Evolutionary conservation across 495 filamentous ascomycete species (phyloP).

Genomic region (Penicillium waksmanii): DNA sequence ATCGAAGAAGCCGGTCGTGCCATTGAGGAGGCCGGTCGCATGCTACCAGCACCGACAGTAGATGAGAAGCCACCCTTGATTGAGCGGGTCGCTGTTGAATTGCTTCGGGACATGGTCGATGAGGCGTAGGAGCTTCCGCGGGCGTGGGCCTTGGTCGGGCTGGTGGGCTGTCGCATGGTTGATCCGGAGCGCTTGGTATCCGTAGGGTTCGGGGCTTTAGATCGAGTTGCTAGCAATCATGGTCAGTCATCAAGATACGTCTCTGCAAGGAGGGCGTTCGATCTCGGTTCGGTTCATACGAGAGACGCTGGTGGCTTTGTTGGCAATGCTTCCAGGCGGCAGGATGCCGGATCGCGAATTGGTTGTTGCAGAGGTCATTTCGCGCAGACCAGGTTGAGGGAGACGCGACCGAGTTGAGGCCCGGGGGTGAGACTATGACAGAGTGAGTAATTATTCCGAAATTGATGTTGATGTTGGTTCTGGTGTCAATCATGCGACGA

Average conservation of each 20-base stretch:
- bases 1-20: slow-evolving; percentile 54
- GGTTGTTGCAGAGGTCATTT: slow-evolving; percentile 66
- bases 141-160: slow-evolving; percentile 42
- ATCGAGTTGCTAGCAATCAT: slow-evolving; percentile 49
- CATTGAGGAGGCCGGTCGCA: slow-evolving; percentile 51
- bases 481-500: slow-evolving; percentile 7
- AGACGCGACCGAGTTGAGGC: slow-evolving; percentile 39
- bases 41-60: slow-evolving; percentile 55
- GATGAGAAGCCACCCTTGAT: slow-evolving; percentile 55
- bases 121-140: slow-evolving; percentile 50
- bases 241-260: background rate
- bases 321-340: slow-evolving; percentile 52
- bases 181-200: slow-evolving; percentile 42
- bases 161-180: slow-evolving; percentile 33
- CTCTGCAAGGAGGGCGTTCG: background rate
- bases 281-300: slow-evolving; percentile 31
- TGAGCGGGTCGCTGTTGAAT: slow-evolving; percentile 54
- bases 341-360: slow-evolving; percentile 65
- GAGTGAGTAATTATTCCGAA: background rate
- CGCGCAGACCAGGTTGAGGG: slow-evolving; percentile 46
- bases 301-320: slow-evolving; percentile 34
- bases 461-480: background rate
- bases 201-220: slow-evolving; percentile 53
- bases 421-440: slow-evolving; percentile 32
- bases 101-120: slow-evolving; percentile 45